phyloP scores from a whole-genome alignment of 768 basidiomycete species.

The Russula dissimulans region DNA sequence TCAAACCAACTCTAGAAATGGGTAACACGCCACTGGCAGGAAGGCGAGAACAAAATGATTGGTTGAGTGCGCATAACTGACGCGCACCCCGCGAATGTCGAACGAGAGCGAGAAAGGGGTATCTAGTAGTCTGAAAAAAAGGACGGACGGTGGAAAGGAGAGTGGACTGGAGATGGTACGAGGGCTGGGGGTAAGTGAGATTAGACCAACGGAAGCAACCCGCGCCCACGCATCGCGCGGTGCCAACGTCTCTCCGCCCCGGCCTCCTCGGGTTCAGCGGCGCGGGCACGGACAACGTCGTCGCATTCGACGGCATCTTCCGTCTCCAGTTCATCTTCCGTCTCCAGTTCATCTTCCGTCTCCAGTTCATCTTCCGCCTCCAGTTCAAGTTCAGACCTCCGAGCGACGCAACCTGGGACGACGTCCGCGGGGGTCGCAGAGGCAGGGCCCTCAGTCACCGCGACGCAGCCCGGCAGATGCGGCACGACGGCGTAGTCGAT shows the following conservation, averaged over 20 bases:
- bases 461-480: conserved; percentile 8
- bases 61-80: neutral
- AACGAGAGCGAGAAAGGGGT: neutral
- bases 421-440: neutral
- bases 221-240: conserved; percentile 8
- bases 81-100: neutral
- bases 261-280: neutral
- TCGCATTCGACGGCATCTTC: neutral
- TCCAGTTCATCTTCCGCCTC: no score
- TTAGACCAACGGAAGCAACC: neutral
- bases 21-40: neutral
- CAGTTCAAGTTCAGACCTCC: conserved; percentile 6
- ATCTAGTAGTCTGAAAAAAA: neutral
- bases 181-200: no score
- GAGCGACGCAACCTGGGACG: neutral
- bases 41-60: neutral
- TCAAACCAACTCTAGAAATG: neutral
- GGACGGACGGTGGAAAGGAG: neutral
- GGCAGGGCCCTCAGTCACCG: conserved; percentile 3
- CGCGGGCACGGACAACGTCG: no score
- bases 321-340: neutral
- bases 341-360: neutral
- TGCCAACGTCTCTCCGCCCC: neutral
- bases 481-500: neutral
- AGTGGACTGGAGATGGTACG: neutral